Conservation (phyloP, 1,284 basidiomycete genomes). For the Pyrrhoderma noxium region DNA sequence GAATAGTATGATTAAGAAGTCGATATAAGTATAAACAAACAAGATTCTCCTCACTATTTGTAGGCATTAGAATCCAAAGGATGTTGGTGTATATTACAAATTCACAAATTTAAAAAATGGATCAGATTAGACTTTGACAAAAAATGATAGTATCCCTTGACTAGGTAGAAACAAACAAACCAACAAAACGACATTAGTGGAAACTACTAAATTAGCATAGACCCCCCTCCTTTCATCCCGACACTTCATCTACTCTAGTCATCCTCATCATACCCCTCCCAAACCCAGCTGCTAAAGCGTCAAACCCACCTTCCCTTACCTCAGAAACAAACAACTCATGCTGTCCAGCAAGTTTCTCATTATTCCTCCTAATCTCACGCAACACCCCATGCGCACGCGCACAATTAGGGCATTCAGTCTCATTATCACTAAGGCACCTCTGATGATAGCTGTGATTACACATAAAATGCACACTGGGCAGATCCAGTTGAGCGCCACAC, state of each 20-base stretch:
- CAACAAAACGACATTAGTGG: too few species aligned
- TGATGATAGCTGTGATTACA: conserved; percentile 97
- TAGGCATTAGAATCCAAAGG: too few species aligned
- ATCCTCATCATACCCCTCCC: conserved; percentile 55
- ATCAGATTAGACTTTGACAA: background rate
- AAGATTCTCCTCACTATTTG: too few species aligned
- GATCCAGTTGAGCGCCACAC: conserved; percentile 83
- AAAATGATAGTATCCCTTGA: background rate
- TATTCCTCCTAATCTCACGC: conserved; percentile 79
- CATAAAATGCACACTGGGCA: conserved; percentile 96
- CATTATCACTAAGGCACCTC: conserved; percentile 77
- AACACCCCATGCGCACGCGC: conserved; percentile 84
- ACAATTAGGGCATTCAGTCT: conserved; percentile 85
- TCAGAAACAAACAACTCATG: conserved; percentile 87
- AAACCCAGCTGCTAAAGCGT: conserved; percentile 75
- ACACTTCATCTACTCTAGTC: conserved; percentile 13
- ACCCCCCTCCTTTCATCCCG: background rate
- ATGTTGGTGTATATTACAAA: conserved; percentile 1
- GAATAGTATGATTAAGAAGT: conserved; percentile 61
- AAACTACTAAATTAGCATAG: background rate
- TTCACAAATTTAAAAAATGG: background rate
- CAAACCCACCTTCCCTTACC: conserved; percentile 80
- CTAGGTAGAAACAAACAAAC: background rate
- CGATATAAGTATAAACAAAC: conserved; percentile 1
- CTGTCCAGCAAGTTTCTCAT: conserved; percentile 74